phyloP scores from a whole-genome alignment of 73 alveolate genomes.

The Paramecium pentaurelia region DNA sequence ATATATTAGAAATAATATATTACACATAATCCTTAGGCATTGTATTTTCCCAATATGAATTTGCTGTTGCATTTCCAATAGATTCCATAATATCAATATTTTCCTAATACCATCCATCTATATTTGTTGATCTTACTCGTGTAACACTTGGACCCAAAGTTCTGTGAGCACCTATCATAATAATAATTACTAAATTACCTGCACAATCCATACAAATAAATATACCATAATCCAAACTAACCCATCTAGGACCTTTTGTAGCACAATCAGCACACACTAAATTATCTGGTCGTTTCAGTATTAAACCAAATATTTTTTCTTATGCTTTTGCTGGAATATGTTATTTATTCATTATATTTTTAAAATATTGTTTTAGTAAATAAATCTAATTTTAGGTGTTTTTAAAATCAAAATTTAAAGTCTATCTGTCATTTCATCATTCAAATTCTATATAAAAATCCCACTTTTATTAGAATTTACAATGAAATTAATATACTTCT shows the following conservation, averaged over 20 bases:
- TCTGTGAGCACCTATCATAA: conserved; percentile 75
- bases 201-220: conserved; percentile 84
- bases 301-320: conserved; percentile 38
- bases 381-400: neutral
- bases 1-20: neutral
- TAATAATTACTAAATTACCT: neutral
- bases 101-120: conserved; percentile 80
- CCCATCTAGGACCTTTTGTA: conserved; percentile 82
- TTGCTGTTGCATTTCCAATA: conserved; percentile 78
- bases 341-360: conserved; percentile 3
- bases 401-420: neutral
- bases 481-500: neutral
- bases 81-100: conserved; percentile 71
- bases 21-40: conserved; percentile 49
- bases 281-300: conserved; percentile 75
- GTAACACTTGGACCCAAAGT: conserved; percentile 78
- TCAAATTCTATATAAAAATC: neutral
- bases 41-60: conserved; percentile 79
- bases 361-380: neutral
- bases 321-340: conserved; percentile 29
- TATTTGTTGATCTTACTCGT: conserved; percentile 76
- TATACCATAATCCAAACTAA: conserved; percentile 78
- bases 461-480: no score
- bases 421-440: neutral
- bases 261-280: conserved; percentile 79